Base-by-base conservation (phyloP, 306 rosid species). In the Potentilla sterilis region DNA sequence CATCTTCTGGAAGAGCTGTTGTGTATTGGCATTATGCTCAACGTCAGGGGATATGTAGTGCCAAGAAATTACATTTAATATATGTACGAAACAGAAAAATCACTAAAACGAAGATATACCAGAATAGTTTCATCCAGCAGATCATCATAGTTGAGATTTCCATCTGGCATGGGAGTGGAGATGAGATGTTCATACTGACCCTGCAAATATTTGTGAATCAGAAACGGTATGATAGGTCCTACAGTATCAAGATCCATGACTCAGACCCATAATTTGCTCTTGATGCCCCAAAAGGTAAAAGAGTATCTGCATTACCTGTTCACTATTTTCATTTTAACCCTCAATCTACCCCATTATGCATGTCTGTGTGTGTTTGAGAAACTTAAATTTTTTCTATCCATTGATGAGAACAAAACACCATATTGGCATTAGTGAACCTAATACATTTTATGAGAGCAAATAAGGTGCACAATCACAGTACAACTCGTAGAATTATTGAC, bases 101-200 rank as follows among this genome's bases (percentile, higher is more conserved):
- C 42, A 34, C 32, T 44, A 59, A 59, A 42, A 61, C 21, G 51
- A 66, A 65, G 13, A 32, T 62, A 21, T 83, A 92, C 99, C 97
- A 75, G 75, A 76, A 80, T 75, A 11, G 90, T 69, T 13, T 83
- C 84, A 61, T 83, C 88, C 80, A 95, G 54, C 62, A 90, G 70
- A 58, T 89, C 82, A 65, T 85, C 73, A 80, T 85, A 88, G 89
- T 83, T 81, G 44, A 95, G 88, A 84, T 81, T 84, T 82, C 97
- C 99, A 86, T 92, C 97, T 0, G 96, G 97, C 71, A 85, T 72
- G 38, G 97, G 84, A 76, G 96, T 47, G 81, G 83, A 83, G 80
- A 83, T 83, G 81, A 90, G 75, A 5, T 82, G 70, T 70, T 86
- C 99, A 82, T 69, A 79, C 58, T 79, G 79, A 76, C 86, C 83